Base-by-base conservation (phyloP, 2,329 filamentous ascomycete species). In the Diaporthe sp. region DNA sequence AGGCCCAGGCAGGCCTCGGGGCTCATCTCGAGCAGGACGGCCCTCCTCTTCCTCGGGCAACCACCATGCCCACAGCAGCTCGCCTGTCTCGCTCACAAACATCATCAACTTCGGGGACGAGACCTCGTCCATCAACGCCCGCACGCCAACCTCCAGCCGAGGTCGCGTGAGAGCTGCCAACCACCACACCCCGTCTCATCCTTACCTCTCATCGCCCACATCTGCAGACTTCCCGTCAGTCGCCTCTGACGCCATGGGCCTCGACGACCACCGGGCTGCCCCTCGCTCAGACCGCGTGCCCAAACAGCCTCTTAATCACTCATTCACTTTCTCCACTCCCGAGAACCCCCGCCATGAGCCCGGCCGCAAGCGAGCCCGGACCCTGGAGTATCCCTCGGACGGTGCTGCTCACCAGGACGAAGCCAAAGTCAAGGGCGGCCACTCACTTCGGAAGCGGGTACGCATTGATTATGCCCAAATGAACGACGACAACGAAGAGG, bases 391-490 rank as follows among this genome's bases (percentile, higher is more conserved):
- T n/a, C 83, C 83, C 71, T 79, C 80, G 53, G 80, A 83, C 44
- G 80, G 79, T 60, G 79, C 82, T 73, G 46, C 70, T 51, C 85
- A 83, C 19, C 85, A 86, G n/a, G 87, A 87, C 60, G 88, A 89
- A 31, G 83, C 85, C 51, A 84, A 87, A 77, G 87, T 85, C 75
- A 90, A 91, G 81, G 90, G 90, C 71, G 89, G 90, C 67, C 90
- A 91, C 82, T 90, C 89, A 46, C 85, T 92, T 42, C 86, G 90
- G 78, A 90, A 89, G 81, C 86, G 90, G 72, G 84, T 88, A 71
- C 88, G 89, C 75, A 85, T 91, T 77, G 89, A 91, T 82, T 91
- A 91, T 84, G 89, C 88, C 46, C 88, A 90, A 78, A 85, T 88
- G 77, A 86, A 87, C 73, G 88, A 90, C 76, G 88, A 90, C 58